Evolutionary conservation across 1,284 basidiomycete species (phyloP), one percentile per base, ranked within the genome.

Genomic region (Trametes versicolor): DNA sequence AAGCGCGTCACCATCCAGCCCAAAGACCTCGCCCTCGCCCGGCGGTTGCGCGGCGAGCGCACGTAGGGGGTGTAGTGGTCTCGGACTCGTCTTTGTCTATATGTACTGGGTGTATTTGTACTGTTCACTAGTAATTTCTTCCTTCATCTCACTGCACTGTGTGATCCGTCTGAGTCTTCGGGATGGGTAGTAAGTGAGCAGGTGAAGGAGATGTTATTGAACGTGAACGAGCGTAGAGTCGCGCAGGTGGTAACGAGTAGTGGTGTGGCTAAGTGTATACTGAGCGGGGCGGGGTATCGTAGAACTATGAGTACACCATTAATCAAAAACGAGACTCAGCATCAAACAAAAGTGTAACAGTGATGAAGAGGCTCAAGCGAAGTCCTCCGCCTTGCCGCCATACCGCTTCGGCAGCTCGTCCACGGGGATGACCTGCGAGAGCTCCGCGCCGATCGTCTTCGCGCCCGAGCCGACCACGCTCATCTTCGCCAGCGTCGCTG

Each of bases 1-100:
- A 92, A 91, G 83, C 88, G 86, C 74, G 86, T 89, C 41, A 87
- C 86, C n/a, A 87, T 87, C 75, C 90, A 92, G 78, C 89, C 89
- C 53, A 91, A 92, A 81, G 90, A 92, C 77, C 84, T 92, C 71
- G 87, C 73, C 19, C 62, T 74, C 52, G 73, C 71, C 58, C 69
- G 74, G 58, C 74, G 75, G 70, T 63, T 76, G 67, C 74, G 75
- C 25, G 75, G 75, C 29, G 75, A 75, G 68, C 66, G 73, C 54
- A 66, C 74, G 62, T 76, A 68, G 27, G 53, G 34, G 45, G 55
- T 57, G 45, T 32, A 34, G 58, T 41, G 54, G 55, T 58, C 64
- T 62, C 52, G 62, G 60, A 63, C 36, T 70, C 29, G 68, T 72
- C 70, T 71, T 68, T 68, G 64, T 71, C 57, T 66, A 68, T 66